Conservation (phyloP, 2,329 filamentous ascomycete species). For the Phyllosticta citriasiana region DNA sequence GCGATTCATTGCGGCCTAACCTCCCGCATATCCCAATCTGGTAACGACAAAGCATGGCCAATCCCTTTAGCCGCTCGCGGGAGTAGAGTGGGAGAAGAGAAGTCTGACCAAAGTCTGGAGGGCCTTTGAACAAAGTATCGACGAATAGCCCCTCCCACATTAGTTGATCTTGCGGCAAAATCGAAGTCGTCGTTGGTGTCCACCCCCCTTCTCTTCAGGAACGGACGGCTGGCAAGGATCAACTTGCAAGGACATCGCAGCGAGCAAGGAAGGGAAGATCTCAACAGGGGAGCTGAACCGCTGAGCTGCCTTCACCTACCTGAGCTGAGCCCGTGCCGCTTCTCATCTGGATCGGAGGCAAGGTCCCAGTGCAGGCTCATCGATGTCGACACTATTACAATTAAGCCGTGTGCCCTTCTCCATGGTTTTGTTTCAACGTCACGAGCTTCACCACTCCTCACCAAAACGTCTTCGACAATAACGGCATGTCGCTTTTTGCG, state of each 20-base stretch:
- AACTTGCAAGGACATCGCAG: neutral
- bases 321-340: neutral
- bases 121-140: neutral
- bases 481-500: neutral
- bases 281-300: neutral
- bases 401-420: neutral
- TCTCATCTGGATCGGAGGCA: neutral
- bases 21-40: neutral
- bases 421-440: neutral
- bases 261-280: neutral
- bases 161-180: neutral
- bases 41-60: neutral
- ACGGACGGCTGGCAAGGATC: neutral
- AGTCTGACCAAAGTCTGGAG: neutral
- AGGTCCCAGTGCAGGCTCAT: neutral
- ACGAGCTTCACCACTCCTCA: neutral
- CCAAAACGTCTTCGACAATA: neutral
- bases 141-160: neutral
- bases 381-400: neutral
- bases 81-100: neutral
- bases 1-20: neutral
- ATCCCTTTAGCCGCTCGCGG: neutral
- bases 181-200: neutral
- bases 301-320: neutral
- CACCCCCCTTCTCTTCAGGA: neutral